Conservation (phyloP, 805 yeast species). For the Wickerhamomyces ciferrii region DNA sequence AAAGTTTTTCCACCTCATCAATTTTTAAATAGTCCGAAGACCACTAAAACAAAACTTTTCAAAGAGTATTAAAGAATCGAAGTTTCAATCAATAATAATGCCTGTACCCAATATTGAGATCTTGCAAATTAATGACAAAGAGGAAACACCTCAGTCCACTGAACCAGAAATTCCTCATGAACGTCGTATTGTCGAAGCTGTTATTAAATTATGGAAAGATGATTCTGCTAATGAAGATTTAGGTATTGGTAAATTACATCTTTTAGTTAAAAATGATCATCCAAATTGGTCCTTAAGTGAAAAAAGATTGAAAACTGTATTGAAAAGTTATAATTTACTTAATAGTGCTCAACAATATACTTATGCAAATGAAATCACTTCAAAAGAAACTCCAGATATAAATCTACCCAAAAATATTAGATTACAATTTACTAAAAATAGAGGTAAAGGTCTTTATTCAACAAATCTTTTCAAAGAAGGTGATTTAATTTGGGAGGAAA, state of each 20-base stretch:
- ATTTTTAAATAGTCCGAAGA: too few relatives aligned
- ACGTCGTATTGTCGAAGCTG: conserved; percentile 33
- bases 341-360: conserved; percentile 37
- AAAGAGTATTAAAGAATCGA: too few relatives aligned
- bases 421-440: conserved; percentile 41
- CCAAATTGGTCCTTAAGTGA: conserved; percentile 62
- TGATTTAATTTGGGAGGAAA: conserved; percentile 56
- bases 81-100: too few relatives aligned
- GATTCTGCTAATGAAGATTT: conserved; percentile 59
- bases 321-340: conserved; percentile 53
- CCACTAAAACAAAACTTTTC: too few relatives aligned
- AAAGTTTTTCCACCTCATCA: too few relatives aligned
- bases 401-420: conserved; percentile 37
- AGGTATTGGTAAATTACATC: conserved; percentile 49
- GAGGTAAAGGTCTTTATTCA: conserved; percentile 62
- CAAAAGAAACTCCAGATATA: conserved; percentile 41
- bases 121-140: conserved; percentile 24
- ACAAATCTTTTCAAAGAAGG: conserved; percentile 41
- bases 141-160: not conserved
- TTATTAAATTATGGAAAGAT: conserved; percentile 62
- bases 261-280: conserved; percentile 42
- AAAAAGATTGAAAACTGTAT: conserved; percentile 45
- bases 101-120: conserved; percentile 21
- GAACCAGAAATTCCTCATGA: conserved; percentile 23
- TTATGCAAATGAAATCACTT: conserved; percentile 49